Percentiles rank a stretch among this genome's conserved stretches.
phyloP scores from a whole-genome alignment of 257 asterid species.

The Nicotiana obtusifolia region DNA sequence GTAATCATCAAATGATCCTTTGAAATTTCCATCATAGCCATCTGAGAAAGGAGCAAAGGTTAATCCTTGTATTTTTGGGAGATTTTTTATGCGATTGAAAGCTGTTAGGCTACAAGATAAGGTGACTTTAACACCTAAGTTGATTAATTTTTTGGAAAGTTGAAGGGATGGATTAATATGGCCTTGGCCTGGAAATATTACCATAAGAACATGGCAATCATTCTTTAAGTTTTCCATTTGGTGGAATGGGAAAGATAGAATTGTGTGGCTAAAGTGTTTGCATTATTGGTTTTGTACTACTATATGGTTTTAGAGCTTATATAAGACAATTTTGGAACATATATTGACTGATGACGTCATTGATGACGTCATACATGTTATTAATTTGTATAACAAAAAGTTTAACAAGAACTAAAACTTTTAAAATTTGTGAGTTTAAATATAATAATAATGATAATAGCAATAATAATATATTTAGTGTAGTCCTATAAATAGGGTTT shows the following conservation, averaged over 20 bases:
- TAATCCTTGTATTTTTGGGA: not conserved
- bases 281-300: too few species aligned
- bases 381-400: not conserved
- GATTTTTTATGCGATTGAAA: not conserved
- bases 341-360: not conserved
- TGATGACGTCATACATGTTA: not conserved
- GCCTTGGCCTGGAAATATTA: conserved; percentile 24
- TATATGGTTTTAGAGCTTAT: not conserved
- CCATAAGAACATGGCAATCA: conserved; percentile 12
- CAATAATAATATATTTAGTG: too few species aligned
- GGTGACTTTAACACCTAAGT: conserved; percentile 9
- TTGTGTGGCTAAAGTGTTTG: not conserved
- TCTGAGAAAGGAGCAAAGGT: conserved; percentile 10
- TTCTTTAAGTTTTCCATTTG: not conserved
- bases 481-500: rapidly evolving
- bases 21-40: conserved; percentile 3
- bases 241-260: not conserved
- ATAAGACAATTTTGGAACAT: not conserved
- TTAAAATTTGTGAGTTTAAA: too few species aligned
- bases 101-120: not conserved
- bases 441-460: too few species aligned
- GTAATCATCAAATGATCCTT: not conserved
- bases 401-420: too few species aligned
- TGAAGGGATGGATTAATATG: conserved; percentile 24
- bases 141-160: conserved; percentile 5